These are phyloP conservation scores for Inga oerstediana DNA, from an alignment of 306 rosid species.

Conservation along the genomic window DNA sequence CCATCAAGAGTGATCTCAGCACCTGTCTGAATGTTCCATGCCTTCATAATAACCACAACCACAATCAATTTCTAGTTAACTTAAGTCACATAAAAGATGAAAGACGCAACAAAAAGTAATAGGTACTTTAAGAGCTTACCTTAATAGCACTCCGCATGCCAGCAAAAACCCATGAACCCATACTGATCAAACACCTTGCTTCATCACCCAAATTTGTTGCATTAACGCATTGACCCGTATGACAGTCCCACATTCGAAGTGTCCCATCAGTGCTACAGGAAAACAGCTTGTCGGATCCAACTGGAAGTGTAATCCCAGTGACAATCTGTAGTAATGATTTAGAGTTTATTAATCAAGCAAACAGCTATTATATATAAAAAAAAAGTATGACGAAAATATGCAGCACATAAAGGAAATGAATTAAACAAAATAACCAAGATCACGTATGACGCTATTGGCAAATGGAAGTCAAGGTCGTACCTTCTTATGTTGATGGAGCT, in stretches of 20 bases:
- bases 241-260: conserved; percentile 53
- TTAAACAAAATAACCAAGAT: no score
- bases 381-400: no score
- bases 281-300: neutral
- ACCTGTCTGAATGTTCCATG: no score
- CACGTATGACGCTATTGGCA: no score
- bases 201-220: neutral
- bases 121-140: neutral
- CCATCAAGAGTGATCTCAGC: no score
- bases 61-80: neutral
- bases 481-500: no score
- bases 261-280: conserved; percentile 34
- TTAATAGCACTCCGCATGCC: conserved; percentile 39
- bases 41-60: neutral
- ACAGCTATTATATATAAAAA: no score
- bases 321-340: no score
- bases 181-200: conserved; percentile 44
- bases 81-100: neutral
- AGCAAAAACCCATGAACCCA: conserved; percentile 53
- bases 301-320: no score
- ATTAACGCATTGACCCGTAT: conserved; percentile 41
- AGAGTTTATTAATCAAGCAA: no score
- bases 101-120: neutral
- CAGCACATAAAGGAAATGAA: no score
- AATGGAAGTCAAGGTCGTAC: no score